These are phyloP conservation scores for Pulchroboletus neoregius DNA, from an alignment of 1,284 basidiomycete species.

Conservation along the genomic window DNA sequence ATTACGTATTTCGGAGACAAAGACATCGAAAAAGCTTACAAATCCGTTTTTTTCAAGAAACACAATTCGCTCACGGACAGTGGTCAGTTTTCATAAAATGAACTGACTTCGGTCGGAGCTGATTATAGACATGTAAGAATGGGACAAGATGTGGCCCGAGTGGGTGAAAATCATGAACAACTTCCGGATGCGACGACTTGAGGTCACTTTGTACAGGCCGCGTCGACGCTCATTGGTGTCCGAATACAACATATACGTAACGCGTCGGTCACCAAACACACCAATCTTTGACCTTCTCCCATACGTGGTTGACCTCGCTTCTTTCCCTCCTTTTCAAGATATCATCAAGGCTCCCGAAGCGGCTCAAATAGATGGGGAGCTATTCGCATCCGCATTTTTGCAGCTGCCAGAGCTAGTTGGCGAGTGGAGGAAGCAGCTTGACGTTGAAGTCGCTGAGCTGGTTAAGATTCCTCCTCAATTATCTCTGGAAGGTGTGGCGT, in stretches of 20 bases:
- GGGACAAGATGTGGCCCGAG: constrained; percentile 6
- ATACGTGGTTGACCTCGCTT: constrained; percentile 10
- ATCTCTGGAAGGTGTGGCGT: neutral
- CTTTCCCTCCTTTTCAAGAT: constrained; percentile 12
- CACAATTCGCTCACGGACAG: constrained; percentile 3
- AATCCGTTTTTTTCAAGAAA: neutral
- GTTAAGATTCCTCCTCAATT: constrained; percentile 5
- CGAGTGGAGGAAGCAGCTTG: constrained; percentile 15
- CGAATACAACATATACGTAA: constrained; percentile 8
- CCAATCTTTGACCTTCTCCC: constrained; percentile 14
- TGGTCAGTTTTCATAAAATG: constrained; percentile 1
- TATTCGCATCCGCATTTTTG: constrained; percentile 11
- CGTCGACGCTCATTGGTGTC: constrained; percentile 7
- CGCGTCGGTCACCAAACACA: neutral
- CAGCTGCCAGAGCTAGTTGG: constrained; percentile 11
- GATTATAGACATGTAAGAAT: constrained; percentile 9
- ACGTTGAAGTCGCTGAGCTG: constrained; percentile 6
- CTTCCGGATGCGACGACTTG: neutral
- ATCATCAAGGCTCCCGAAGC: constrained; percentile 13
- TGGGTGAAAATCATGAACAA: constrained; percentile 12
- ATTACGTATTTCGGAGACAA: neutral
- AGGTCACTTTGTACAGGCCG: neutral
- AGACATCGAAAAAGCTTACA: neutral
- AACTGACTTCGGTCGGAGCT: neutral
- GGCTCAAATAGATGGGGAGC: neutral